Percentiles rank a stretch among this genome's conserved stretches.
phyloP scores from a whole-genome alignment of 768 basidiomycete genomes.

The Xerocomus spinulosus region DNA sequence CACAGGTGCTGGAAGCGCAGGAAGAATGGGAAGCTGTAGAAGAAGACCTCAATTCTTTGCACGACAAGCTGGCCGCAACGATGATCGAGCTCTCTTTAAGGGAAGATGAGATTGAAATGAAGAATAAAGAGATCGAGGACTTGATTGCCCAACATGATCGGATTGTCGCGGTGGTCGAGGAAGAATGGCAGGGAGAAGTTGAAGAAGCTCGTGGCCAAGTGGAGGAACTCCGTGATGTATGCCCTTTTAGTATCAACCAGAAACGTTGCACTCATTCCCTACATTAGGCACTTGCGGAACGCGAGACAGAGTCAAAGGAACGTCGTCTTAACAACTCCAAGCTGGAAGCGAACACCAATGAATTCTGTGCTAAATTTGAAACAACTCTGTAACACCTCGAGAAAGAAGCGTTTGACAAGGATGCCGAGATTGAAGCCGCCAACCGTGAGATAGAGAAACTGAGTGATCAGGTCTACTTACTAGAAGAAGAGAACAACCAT shows the following conservation, averaged over 20 bases:
- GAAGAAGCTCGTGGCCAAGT: constrained; percentile 74
- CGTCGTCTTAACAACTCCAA: constrained; percentile 71
- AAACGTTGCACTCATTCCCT: not conserved
- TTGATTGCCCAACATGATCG: constrained; percentile 68
- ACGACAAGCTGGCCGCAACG: constrained; percentile 74
- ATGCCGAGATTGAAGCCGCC: constrained; percentile 66
- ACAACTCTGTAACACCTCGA: constrained; percentile 72
- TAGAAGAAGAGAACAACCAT: constrained; percentile 84
- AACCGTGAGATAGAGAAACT: constrained; percentile 78
- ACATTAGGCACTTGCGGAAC: constrained; percentile 64
- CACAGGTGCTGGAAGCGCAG: constrained; percentile 61
- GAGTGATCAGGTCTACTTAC: constrained; percentile 71
- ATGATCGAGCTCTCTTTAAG: constrained; percentile 81
- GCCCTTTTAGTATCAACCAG: constrained; percentile 13
- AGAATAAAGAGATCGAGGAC: constrained; percentile 74
- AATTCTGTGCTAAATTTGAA: constrained; percentile 71
- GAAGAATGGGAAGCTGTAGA: constrained; percentile 79
- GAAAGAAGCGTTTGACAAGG: constrained; percentile 73
- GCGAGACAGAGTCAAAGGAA: constrained; percentile 74
- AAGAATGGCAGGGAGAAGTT: constrained; percentile 86
- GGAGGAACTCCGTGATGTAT: constrained; percentile 73
- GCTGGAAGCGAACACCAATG: constrained; percentile 65
- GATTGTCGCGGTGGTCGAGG: constrained; percentile 69
- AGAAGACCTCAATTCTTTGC: constrained; percentile 65
- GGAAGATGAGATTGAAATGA: constrained; percentile 82